Evolutionary conservation across 148 eudicot genomes (phyloP), one percentile per base, ranked within the genome.

Genomic region (Rhododendron griersonianum): DNA sequence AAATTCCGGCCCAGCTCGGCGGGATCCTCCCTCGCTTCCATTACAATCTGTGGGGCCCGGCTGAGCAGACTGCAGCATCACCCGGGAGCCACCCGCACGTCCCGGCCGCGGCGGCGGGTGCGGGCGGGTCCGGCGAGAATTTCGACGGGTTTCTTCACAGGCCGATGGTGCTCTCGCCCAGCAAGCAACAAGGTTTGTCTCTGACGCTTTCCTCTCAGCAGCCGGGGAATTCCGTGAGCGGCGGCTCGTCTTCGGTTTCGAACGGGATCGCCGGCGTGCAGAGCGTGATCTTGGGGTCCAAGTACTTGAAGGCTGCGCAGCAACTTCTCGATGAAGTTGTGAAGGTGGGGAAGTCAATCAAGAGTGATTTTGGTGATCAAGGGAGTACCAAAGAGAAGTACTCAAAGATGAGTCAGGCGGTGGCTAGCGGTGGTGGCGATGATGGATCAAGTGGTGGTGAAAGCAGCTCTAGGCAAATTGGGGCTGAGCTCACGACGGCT

Each of bases 301-400:
- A 93, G 90, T 95, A 93, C 88, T 81, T 95, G 82, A 94, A 93
- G 84, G 98, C 92, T 0, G 86, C 94, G 1, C 96, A 94, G 65
- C 91, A 94, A 85, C 88, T 95, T 81, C 91, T 94, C 39, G 96
- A 95, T 16, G 94, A 95, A 37, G 92, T 94, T 2, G 96, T 93
- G 4, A 88, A 91, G 57, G 95, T 95, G 44, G 94, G 93, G 11
- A 89, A 93, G 71, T 87, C 85, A 23, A 33, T 74, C 11, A 90
- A 90, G 74, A 86, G 39, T 30, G 76, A 61, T 67, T 82, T 23
- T 48, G 28, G 55, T 11, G 86, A 83, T 41, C 45, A 41, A 80
- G 63, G 28, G 78, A 81, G 74, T 25, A 25, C 5, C 5, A 67
- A 67, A 25, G 74, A 67, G 14, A 67, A 67, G 74, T 67, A 19